Evolutionary conservation across 495 filamentous ascomycete genomes (phyloP).

Genomic region (Mytilinidion resinicola): DNA sequence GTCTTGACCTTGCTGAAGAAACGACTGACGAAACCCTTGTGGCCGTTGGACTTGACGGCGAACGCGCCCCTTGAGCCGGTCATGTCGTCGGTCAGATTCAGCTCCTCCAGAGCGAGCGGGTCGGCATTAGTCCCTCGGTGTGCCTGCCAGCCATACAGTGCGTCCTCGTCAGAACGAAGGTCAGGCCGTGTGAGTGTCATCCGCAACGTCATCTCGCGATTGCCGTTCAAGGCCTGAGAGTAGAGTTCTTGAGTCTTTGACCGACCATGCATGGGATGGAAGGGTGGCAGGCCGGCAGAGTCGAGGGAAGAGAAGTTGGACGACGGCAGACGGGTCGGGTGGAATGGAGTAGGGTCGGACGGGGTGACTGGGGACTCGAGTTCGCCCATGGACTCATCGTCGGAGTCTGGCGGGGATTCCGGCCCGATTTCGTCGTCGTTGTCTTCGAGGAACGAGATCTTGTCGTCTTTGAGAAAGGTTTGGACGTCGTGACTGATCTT

Average conservation of each 20-base stretch:
- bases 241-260: slow-evolving; percentile 27
- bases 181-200: slow-evolving; percentile 93
- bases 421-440: slow-evolving; percentile 6
- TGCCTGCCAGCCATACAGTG: slow-evolving; percentile 50
- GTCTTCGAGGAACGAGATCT: slow-evolving; percentile 30
- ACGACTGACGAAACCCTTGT: slow-evolving; percentile 19
- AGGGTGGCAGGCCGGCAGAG: slow-evolving; percentile 14
- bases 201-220: slow-evolving; percentile 86
- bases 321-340: slow-evolving; percentile 14
- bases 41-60: slow-evolving; percentile 33
- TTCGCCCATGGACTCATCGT: slow-evolving; percentile 14
- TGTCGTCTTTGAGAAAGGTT: slow-evolving; percentile 29
- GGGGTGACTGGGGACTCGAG: slow-evolving; percentile 24
- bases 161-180: slow-evolving; percentile 61
- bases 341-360: slow-evolving; percentile 21
- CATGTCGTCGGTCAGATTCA: slow-evolving; percentile 43
- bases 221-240: slow-evolving; percentile 32
- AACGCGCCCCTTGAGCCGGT: slow-evolving; percentile 34
- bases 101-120: slow-evolving; percentile 48
- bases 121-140: slow-evolving; percentile 37
- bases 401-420: slow-evolving; percentile 2
- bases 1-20: slow-evolving; percentile 22
- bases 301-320: slow-evolving; percentile 42
- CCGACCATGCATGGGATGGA: slow-evolving; percentile 23
- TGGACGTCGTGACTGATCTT: slow-evolving; percentile 28